Conservation (phyloP, 257 asterid genomes). For the Penstemon barbatus region DNA sequence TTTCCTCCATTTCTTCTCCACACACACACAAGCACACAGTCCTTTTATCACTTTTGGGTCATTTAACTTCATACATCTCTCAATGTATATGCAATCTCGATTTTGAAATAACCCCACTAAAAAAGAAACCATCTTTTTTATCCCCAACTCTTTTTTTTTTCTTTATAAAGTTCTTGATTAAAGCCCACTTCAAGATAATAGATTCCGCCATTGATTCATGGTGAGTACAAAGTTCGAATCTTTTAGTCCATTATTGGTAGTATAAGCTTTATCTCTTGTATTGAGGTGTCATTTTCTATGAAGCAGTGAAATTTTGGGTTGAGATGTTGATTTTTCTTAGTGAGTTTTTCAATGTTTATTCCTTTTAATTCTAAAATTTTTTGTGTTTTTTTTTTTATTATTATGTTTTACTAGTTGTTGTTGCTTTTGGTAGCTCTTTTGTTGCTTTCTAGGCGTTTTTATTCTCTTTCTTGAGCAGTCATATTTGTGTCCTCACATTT, state of each 20-base stretch:
- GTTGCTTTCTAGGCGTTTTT: conserved; percentile 82
- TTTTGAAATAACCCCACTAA: conserved; percentile 22
- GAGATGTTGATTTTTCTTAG: conserved; percentile 51
- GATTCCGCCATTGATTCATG: conserved; percentile 34
- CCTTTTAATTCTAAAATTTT: conserved; percentile 58
- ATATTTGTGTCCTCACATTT: conserved; percentile 65
- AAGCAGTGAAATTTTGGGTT: conserved; percentile 50
- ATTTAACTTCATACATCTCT: conserved; percentile 25
- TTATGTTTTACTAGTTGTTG: conserved; percentile 42
- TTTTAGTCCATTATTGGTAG: conserved; percentile 30
- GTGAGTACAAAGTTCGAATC: conserved; percentile 35
- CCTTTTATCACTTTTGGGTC: conserved; percentile 19
- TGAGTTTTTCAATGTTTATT: conserved; percentile 80
- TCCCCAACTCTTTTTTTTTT: conserved; percentile 28
- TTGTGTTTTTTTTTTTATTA: conserved; percentile 31
- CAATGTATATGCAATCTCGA: conserved; percentile 40
- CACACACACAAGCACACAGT: conserved; percentile 5
- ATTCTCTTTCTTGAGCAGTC: conserved; percentile 94
- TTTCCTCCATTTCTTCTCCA: conserved; percentile 3
- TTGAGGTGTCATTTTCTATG: conserved; percentile 60
- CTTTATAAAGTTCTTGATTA: conserved; percentile 38
- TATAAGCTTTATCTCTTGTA: conserved; percentile 25
- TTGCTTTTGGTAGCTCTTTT: conserved; percentile 59
- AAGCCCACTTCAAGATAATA: conserved; percentile 37
- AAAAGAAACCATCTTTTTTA: conserved; percentile 29